These are phyloP conservation scores for Rhynchospora pubera DNA, from an alignment of 176 grass and related monocot genomes.

Conservation along the genomic window DNA sequence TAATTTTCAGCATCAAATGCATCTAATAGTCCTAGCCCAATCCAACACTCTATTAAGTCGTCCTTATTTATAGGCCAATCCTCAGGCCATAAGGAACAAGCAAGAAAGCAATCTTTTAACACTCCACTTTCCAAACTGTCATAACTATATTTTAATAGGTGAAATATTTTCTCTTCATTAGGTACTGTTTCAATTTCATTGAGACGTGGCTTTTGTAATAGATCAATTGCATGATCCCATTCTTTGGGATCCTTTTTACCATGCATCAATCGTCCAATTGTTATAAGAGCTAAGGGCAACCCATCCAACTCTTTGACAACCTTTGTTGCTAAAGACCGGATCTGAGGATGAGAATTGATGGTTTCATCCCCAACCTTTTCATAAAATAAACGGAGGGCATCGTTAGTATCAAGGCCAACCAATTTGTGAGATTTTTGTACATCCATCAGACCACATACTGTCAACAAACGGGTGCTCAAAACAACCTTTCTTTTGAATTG, in stretches of 20 bases:
- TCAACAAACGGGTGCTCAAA: constrained; percentile 33
- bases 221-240: constrained; percentile 2
- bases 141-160: constrained; percentile 23
- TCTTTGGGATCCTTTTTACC: neutral
- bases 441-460: constrained; percentile 41
- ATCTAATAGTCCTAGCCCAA: constrained; percentile 23
- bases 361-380: neutral
- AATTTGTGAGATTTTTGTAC: constrained; percentile 40
- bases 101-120: constrained; percentile 12
- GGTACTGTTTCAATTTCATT: neutral
- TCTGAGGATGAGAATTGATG: neutral
- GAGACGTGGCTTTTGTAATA: neutral
- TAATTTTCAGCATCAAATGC: neutral
- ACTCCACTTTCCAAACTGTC: constrained; percentile 1
- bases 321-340: neutral
- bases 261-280: constrained; percentile 14
- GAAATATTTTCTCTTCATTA: neutral
- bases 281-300: constrained; percentile 31
- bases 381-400: constrained; percentile 26
- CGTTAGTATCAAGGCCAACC: constrained; percentile 26
- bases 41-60: constrained; percentile 24
- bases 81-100: constrained; percentile 20
- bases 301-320: constrained; percentile 3
- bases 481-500: constrained; percentile 45
- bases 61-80: neutral